Evolutionary conservation across 176 grass and related monocot genomes (phyloP).

Genomic region (Canna indica): DNA sequence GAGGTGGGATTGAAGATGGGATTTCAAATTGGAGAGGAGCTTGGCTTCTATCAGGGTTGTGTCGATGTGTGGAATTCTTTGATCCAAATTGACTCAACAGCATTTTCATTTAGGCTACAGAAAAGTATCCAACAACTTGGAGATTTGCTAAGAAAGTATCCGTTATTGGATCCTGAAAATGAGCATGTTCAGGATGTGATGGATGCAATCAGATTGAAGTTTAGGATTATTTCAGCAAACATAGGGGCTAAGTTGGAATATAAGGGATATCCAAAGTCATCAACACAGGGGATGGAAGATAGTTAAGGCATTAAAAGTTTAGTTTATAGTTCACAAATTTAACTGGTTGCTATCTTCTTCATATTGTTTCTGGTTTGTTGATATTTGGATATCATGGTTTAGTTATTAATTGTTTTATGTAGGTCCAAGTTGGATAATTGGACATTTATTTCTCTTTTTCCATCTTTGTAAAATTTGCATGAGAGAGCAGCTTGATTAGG

Average conservation of each 20-base stretch:
- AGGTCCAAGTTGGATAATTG: too few relatives aligned
- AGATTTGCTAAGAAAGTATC: constrained; percentile 38
- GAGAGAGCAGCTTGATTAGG: too few relatives aligned
- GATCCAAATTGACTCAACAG: constrained; percentile 27
- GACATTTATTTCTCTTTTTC: too few relatives aligned
- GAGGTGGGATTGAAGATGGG: constrained; percentile 63
- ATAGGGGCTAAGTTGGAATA: constrained; percentile 46
- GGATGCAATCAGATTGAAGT: constrained; percentile 62
- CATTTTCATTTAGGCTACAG: constrained; percentile 43
- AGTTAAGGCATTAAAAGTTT: too few relatives aligned
- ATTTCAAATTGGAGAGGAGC: constrained; percentile 59
- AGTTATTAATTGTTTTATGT: too few relatives aligned
- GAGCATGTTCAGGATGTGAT: constrained; percentile 47
- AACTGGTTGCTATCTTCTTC: too few relatives aligned
- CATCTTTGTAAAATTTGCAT: too few relatives aligned
- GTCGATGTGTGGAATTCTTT: constrained; percentile 53
- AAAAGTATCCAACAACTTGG: constrained; percentile 57
- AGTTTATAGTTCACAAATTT: too few relatives aligned
- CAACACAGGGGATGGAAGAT: too few relatives aligned
- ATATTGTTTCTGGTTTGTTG: too few relatives aligned
- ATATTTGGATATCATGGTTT: too few relatives aligned
- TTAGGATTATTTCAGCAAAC: constrained; percentile 50
- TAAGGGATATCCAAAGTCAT: too few relatives aligned
- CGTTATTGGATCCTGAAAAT: constrained; percentile 51
- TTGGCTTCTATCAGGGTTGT: constrained; percentile 76